phyloP scores from a whole-genome alignment of 345 rosid genomes.

The Gossypium stocksii region DNA sequence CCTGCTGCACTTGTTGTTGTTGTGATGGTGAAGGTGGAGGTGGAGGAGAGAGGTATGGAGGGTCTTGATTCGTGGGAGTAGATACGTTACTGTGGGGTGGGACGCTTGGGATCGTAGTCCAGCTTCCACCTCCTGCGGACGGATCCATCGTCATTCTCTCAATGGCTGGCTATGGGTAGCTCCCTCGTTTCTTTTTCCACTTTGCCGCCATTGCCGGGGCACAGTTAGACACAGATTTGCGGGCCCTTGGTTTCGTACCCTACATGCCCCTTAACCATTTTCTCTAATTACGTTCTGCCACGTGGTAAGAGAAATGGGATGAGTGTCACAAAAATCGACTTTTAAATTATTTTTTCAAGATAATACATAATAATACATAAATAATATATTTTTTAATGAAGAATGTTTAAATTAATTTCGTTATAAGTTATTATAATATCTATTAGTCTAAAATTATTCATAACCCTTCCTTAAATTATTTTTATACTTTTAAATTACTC shows the following conservation, averaged over 20 bases:
- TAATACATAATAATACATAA: too few relatives aligned
- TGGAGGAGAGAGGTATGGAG: conserved; percentile 35
- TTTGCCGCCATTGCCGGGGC: neutral
- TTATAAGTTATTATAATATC: too few relatives aligned
- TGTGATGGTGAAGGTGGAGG: conserved; percentile 30
- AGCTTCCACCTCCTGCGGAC: conserved; percentile 41
- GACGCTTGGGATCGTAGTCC: conserved; percentile 49
- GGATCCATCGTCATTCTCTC: conserved; percentile 34
- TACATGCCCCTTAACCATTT: neutral
- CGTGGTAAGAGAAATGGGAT: conserved; percentile 68
- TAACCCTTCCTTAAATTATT: too few relatives aligned
- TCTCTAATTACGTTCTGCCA: conserved; percentile 13
- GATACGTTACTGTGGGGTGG: conserved; percentile 41
- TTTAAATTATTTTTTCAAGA: neutral
- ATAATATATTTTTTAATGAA: too few relatives aligned
- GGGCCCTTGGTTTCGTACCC: neutral
- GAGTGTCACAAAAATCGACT: conserved; percentile 30
- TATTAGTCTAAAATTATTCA: rapidly evolving
- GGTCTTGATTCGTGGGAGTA: conserved; percentile 55
- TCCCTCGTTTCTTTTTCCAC: neutral
- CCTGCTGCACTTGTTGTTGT: conserved; percentile 34
- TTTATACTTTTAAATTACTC: too few relatives aligned
- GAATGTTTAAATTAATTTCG: too few relatives aligned
- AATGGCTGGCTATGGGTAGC: neutral
- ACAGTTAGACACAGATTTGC: neutral